Evolutionary conservation across 2,329 filamentous ascomycete genomes (phyloP), one percentile per base, ranked within the genome.

Genomic region (Alternaria incomplexa): DNA sequence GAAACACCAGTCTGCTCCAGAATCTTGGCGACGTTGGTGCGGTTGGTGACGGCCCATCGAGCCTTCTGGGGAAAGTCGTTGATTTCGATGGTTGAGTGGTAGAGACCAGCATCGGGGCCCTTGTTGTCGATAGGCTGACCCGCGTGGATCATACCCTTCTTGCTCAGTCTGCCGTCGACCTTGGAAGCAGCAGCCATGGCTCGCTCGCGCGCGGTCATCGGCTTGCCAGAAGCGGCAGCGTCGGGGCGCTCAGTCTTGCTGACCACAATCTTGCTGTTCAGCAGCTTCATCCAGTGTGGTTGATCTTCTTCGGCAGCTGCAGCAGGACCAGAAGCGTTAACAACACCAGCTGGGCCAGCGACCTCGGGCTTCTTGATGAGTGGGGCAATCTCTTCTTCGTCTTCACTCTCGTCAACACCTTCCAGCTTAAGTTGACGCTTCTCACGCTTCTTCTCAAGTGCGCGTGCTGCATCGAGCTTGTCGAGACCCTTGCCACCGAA

Each of bases 31-130:
- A 99, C 96, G 75, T 99, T 99, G 36, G 96, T 98, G 68, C 96
- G 89, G 80, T 99, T 99, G 43, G 96, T 99, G 82, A 99, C 96
- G 11, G 93, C 95, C 96, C 96, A 99, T 72, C 96, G 89, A 67
- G 96, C 96, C 85, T 97, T 98, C 80, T 99, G 96, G 32, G 96
- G 96, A 81, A 98, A 98, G 81, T 99, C 96, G 81, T 99, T 99
- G 87, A 99, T 99, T 81, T 98, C 96, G 65, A 99, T 86, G 5
- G 95, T 98, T 15, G 96, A 94, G 79, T 99, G 96, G 86, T 93
- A 99, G 0, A 94, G 93, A 55, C 96, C 96, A 4, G 96, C 96
- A 80, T 99, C 96, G 1, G 96, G 96, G 1, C 96, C 96, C 81
- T 97, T 97, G 83, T 99, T 99, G 83, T 99, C 96, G 77, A 97